These are phyloP conservation scores for Cladosporium sp. DNA, from an alignment of 2,329 filamentous ascomycete species.

Conservation along the genomic window DNA sequence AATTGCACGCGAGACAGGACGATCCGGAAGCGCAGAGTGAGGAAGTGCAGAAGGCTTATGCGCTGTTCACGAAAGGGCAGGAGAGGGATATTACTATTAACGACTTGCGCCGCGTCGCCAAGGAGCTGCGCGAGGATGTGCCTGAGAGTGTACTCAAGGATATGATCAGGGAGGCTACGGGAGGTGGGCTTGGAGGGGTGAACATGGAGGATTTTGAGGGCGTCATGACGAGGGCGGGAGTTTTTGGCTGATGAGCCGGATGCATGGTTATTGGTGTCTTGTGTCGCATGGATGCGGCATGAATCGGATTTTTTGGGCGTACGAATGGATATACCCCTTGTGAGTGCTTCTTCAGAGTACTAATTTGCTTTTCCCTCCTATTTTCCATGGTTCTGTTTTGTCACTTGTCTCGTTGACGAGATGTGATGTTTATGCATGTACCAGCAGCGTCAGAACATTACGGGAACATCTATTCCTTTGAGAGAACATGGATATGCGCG, in stretches of 20 bases:
- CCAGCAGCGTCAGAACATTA: no score
- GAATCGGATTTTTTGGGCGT: constrained; percentile 5
- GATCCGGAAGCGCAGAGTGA: constrained; percentile 47
- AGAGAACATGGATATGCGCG: no score
- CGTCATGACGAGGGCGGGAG: constrained; percentile 79
- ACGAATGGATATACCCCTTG: constrained; percentile 10
- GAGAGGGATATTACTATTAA: constrained; percentile 69
- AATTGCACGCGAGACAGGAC: constrained; percentile 60
- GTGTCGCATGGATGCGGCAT: not conserved
- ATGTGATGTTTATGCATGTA: no score
- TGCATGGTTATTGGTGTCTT: not conserved
- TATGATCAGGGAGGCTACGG: constrained; percentile 95
- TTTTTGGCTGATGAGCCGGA: constrained; percentile 74
- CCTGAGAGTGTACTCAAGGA: constrained; percentile 79
- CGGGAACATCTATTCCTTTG: no score
- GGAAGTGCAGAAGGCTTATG: constrained; percentile 79
- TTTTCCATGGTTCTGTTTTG: not conserved
- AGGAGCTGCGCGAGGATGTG: constrained; percentile 77
- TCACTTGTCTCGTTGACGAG: no score
- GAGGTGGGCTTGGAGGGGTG: constrained; percentile 70
- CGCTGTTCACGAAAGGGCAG: constrained; percentile 65
- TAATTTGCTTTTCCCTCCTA: not conserved
- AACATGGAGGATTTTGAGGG: constrained; percentile 75
- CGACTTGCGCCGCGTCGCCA: constrained; percentile 74
- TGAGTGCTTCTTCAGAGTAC: constrained; percentile 1